Evolutionary conservation across 257 asterid genomes (phyloP).

Genomic region (Henckelia pumila): DNA sequence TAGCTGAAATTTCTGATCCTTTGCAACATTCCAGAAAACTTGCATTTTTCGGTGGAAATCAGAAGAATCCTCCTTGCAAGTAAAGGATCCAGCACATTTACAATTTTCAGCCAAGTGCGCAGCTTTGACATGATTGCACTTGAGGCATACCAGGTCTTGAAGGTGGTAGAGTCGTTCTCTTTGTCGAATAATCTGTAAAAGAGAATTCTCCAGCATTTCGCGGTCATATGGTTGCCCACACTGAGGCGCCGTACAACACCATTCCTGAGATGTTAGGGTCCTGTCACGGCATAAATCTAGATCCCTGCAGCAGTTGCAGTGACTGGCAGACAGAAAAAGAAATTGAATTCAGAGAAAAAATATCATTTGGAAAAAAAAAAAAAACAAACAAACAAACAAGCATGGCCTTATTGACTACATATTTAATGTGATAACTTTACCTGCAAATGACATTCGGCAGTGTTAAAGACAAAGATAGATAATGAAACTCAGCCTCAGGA

Average conservation of each 20-base stretch:
- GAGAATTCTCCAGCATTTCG: slow-evolving; percentile 77
- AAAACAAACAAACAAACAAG: too few relatives aligned
- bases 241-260: slow-evolving; percentile 75
- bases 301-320: slow-evolving; percentile 93
- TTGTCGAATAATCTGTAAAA: slow-evolving; percentile 77
- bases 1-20: slow-evolving; percentile 68
- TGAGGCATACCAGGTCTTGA: slow-evolving; percentile 87
- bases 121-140: slow-evolving; percentile 85
- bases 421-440: slow-evolving; percentile 29
- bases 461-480: slow-evolving; percentile 43
- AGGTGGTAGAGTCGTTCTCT: slow-evolving; percentile 86
- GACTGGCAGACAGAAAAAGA: slow-evolving; percentile 42
- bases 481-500: slow-evolving; percentile 83
- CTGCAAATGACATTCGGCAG: slow-evolving; percentile 95
- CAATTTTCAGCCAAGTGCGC: slow-evolving; percentile 84
- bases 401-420: neutral
- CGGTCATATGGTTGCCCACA: slow-evolving; percentile 91
- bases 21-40: slow-evolving; percentile 56
- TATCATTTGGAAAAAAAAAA: too few relatives aligned
- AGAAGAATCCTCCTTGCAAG: slow-evolving; percentile 63
- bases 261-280: slow-evolving; percentile 57
- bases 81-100: slow-evolving; percentile 78
- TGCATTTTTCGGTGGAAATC: slow-evolving; percentile 70
- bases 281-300: slow-evolving; percentile 74
- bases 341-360: neutral